Evolutionary conservation across 805 yeast genomes (phyloP), one percentile per base, ranked within the genome.

Genomic region (Lipomyces japonicus): DNA sequence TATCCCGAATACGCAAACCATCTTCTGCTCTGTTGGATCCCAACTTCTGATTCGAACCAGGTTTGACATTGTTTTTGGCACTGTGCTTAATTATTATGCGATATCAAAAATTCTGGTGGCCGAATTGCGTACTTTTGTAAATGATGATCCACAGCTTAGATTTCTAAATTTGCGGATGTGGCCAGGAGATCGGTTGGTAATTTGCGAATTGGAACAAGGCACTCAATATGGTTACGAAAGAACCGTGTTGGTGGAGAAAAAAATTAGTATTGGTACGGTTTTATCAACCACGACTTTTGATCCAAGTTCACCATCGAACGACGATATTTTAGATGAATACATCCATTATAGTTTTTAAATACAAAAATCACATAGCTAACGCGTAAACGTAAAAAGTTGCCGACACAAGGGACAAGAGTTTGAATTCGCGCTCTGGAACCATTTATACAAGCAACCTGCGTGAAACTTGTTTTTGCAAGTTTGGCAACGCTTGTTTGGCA

Each of bases 341-440:
- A 28, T 28, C 32, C 14, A 10, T 34, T 34, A 14, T 34, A 34
- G n/a, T 7, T 12, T 34, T 12, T 34, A 34, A 12, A n/a, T n/a
- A n/a, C n/a, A n/a, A n/a, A n/a, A n/a, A n/a, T n/a, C n/a, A 34
- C 42, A 39, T n/a, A 12, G 16, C 38, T 46, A 50, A 6, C 57
- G 47, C n/a, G 55, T 51, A 42, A 45, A 53, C 14, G 57, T 37
- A 21, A 53, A 53, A 25, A 55, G 57, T 28, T 53, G 57, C 34
- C 98, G 83, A 71, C 99, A 93, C 63, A 93, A 72, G 35, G 99
- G 99, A 71, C 99, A 93, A 1, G 96, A 84, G 58, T 87, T 86
- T 48, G 86, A 78, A 36, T 93, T 95, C 12, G 95, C 86, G 59
- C 95, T 89, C 71, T 87, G 86, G 71, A 93, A 93, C 99, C 99